A percentile compares a stretch with the other conserved stretches of the same genome.
These are phyloP conservation scores for Diaporthe vexans DNA, from an alignment of 2,329 filamentous ascomycete species.

Conservation along the genomic window DNA sequence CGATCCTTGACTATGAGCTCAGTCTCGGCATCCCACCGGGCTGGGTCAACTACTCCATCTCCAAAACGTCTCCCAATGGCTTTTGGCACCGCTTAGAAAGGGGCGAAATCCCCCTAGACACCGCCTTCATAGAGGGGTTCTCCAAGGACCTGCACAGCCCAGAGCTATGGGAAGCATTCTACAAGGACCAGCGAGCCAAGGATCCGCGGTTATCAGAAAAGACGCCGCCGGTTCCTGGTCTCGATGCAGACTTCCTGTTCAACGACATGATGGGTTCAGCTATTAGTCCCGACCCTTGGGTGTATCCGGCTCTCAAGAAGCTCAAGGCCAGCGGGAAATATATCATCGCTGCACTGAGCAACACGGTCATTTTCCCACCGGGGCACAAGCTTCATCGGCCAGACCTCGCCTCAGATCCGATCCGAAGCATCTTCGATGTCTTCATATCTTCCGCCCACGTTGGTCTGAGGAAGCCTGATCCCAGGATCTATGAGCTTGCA, in stretches of 20 bases:
- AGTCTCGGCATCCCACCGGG: constrained; percentile 82
- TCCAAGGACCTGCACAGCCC: constrained; percentile 78
- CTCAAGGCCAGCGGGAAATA: constrained; percentile 76
- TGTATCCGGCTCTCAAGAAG: constrained; percentile 84
- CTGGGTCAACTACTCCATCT: constrained; percentile 94
- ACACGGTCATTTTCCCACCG: constrained; percentile 88
- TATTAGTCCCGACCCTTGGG: constrained; percentile 82
- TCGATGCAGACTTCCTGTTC: constrained; percentile 86
- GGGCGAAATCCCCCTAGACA: constrained; percentile 83
- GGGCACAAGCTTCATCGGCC: constrained; percentile 76
- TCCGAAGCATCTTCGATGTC: constrained; percentile 82
- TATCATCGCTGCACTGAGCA: constrained; percentile 86
- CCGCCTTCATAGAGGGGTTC: constrained; percentile 82
- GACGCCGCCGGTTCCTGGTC: constrained; percentile 74
- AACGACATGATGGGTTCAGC: constrained; percentile 90
- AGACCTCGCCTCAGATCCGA: constrained; percentile 66
- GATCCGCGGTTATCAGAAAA: constrained; percentile 55
- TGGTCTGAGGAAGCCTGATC: constrained; percentile 89
- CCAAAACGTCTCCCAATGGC: constrained; percentile 80
- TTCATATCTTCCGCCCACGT: constrained; percentile 91
- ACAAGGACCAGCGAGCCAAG: constrained; percentile 59
- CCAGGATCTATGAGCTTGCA: constrained; percentile 83
- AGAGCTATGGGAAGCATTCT: constrained; percentile 78
- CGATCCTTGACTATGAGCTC: constrained; percentile 91
- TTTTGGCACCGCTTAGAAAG: constrained; percentile 92